Evolutionary conservation across 1,284 basidiomycete genomes (phyloP).

Genomic region (Inonotus hispidus): DNA sequence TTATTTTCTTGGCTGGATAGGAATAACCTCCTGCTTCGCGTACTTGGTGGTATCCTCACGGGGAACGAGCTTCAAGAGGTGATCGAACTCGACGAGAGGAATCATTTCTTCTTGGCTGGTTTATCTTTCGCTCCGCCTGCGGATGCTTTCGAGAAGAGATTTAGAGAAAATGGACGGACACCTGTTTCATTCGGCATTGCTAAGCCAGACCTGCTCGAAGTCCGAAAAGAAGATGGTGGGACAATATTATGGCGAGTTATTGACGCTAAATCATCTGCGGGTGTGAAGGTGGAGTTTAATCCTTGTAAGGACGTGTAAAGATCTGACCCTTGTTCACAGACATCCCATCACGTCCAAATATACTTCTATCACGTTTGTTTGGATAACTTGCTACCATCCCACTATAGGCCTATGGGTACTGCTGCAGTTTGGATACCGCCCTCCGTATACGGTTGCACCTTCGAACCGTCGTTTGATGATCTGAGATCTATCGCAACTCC

Average conservation of each 20-base stretch:
- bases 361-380: conserved; percentile 46
- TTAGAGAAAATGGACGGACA: conserved; percentile 26
- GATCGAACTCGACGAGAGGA: conserved; percentile 36
- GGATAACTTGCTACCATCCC: conserved; percentile 32
- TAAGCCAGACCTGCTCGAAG: conserved; percentile 44
- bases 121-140: conserved; percentile 38
- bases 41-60: conserved; percentile 31
- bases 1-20: conserved; percentile 43
- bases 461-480: conserved; percentile 32
- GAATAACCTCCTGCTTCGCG: conserved; percentile 35
- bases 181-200: conserved; percentile 41
- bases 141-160: conserved; percentile 30
- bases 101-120: conserved; percentile 46
- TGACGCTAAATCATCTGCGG: conserved; percentile 43
- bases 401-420: conserved; percentile 31
- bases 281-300: conserved; percentile 31
- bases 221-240: conserved; percentile 33
- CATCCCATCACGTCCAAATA: conserved; percentile 45
- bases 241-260: conserved; percentile 44
- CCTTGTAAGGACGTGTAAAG: background rate
- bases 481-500: conserved; percentile 31
- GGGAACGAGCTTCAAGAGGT: conserved; percentile 34
- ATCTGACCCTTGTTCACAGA: conserved; percentile 29
- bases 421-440: conserved; percentile 43
- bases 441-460: conserved; percentile 28